A percentile compares a stretch with the other conserved stretches of the same genome.
Conservation (phyloP, 768 basidiomycete species). For the Trametes gibbosa region DNA sequence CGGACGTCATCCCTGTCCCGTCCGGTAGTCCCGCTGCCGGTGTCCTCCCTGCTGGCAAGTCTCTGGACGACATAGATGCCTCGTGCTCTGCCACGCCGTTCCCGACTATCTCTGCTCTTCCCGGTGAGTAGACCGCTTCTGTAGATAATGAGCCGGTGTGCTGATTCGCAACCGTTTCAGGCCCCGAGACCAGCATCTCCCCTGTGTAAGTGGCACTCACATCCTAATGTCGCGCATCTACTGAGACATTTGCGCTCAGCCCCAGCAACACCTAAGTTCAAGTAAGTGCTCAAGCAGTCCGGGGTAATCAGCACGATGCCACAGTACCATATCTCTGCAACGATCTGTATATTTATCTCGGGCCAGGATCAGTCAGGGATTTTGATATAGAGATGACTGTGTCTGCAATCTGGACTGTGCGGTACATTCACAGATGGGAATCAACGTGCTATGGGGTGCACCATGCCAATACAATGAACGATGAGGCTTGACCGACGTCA, state of each 20-base stretch:
- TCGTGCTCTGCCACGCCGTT: constrained; percentile 1
- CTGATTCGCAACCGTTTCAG: not conserved
- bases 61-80: constrained; percentile 4
- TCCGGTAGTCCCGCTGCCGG: not conserved
- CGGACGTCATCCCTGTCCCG: constrained; percentile 6
- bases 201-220: not conserved
- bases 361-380: no score
- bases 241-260: not conserved
- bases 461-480: no score
- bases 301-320: no score
- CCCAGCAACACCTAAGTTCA: not conserved
- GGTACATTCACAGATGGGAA: no score
- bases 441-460: no score
- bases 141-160: not conserved
- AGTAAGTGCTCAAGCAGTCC: no score
- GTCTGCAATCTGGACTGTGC: no score
- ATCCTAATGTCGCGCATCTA: not conserved
- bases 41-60: not conserved
- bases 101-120: not conserved
- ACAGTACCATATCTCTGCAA: no score
- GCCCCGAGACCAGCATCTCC: not conserved
- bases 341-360: no score
- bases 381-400: no score
- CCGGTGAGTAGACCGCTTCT: not conserved
- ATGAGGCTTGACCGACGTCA: no score